Evolutionary conservation across 1,284 basidiomycete genomes (phyloP), one percentile per base, ranked within the genome.

Genomic region (Porogramme epimiltina): DNA sequence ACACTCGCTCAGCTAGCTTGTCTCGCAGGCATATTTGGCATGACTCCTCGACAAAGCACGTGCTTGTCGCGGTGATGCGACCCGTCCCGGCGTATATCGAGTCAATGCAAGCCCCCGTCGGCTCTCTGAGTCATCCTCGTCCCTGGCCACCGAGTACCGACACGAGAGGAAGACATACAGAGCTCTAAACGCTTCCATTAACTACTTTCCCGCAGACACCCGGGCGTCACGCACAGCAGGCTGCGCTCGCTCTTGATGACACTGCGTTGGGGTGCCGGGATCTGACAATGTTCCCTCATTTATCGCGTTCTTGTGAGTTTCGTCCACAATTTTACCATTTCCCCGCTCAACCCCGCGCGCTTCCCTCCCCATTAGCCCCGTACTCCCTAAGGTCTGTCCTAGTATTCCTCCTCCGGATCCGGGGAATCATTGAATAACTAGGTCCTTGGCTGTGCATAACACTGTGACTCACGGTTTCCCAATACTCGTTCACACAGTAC

Each of bases 401-500:
- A 46, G 55, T 31, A 50, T 45, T 43, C 24, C 40, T 59, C 54
- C 45, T 49, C 55, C 60, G 60, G 62, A 53, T 54, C 60, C 60
- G 62, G 56, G 42, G 57, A 54, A 49, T 60, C 42, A 47, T 46
- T 48, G 58, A 56, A 58, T 53, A 51, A 33, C 51, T 36, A 43
- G 37, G 37, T 25, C 52, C n/a, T 46, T 42, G 55, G 62, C 62
- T 62, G 58, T 62, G 62, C 60, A 49, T 50, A 45, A 47, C 47
- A 52, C 54, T 46, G 47, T 63, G 62, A 63, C 56, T 63, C 62
- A 62, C 50, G 47, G 46, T 54, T 51, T 52, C 45, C 37, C 48
- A 40, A 43, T 41, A 42, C 53, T 42, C 44, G 40, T 38, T 41
- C 46, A 31, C 47, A 37, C 33, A 23, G 39, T 44, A 45, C 31